Percentiles rank a stretch among this genome's conserved stretches.
phyloP scores from a whole-genome alignment of 345 rosid genomes.

The Corchorus capsularis region DNA sequence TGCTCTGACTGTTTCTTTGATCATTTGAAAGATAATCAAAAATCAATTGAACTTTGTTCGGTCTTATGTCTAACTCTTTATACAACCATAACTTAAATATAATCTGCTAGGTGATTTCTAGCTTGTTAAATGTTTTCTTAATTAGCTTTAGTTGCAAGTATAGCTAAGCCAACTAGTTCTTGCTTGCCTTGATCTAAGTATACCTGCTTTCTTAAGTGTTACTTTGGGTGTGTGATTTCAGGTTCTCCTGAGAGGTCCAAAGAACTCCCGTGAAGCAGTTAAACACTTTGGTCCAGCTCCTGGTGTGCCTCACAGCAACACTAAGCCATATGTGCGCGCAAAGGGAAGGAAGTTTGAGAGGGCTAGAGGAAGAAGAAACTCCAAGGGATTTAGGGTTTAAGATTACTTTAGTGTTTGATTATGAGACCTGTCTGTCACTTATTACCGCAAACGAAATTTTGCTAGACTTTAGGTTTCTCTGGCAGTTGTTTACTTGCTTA shows the following conservation, averaged over 20 bases:
- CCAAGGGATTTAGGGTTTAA: constrained; percentile 76
- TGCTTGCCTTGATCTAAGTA: not conserved
- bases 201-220: not conserved
- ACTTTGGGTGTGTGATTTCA: constrained; percentile 20
- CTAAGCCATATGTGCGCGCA: constrained; percentile 84
- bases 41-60: not conserved
- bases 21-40: not conserved
- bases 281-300: constrained; percentile 99
- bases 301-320: constrained; percentile 91
- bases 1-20: not conserved
- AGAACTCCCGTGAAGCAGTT: constrained; percentile 93
- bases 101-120: not conserved
- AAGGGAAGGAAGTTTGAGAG: constrained; percentile 93
- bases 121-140: not conserved
- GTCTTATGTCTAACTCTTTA: not conserved
- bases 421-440: constrained; percentile 30
- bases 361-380: constrained; percentile 89
- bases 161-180: not conserved
- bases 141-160: not conserved
- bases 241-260: constrained; percentile 95
- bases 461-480: constrained; percentile 36
- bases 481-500: constrained; percentile 22
- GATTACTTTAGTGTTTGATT: constrained; percentile 21
- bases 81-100: not conserved
- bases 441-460: constrained; percentile 37